Conservation (phyloP, 1,284 basidiomycete genomes). For the Entoloma clypeatum region DNA sequence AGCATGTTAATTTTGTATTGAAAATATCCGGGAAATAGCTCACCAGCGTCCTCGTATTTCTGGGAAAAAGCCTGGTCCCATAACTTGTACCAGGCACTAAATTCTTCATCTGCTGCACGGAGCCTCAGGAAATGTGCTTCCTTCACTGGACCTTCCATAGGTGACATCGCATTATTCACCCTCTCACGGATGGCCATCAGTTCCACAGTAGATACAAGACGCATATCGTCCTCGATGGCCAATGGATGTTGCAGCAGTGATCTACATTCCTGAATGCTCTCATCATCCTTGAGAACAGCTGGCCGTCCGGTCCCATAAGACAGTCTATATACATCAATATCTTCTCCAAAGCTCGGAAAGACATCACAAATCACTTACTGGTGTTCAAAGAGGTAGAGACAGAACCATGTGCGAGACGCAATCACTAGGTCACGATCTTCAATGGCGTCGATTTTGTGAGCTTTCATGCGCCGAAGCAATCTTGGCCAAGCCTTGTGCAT, state of each 20-base stretch:
- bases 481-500: slow-evolving; percentile 88
- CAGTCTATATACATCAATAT: slow-evolving; percentile 46
- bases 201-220: slow-evolving; percentile 90
- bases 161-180: slow-evolving; percentile 66
- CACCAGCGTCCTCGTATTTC: slow-evolving; percentile 78
- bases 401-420: slow-evolving; percentile 84
- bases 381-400: slow-evolving; percentile 88
- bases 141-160: slow-evolving; percentile 64
- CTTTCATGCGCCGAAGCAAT: slow-evolving; percentile 70
- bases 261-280: slow-evolving; percentile 80
- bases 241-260: slow-evolving; percentile 83
- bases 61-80: slow-evolving; percentile 80
- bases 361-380: slow-evolving; percentile 59
- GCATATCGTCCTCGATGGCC: slow-evolving; percentile 88
- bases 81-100: slow-evolving; percentile 66
- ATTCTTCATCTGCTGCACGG: slow-evolving; percentile 61
- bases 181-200: slow-evolving; percentile 79
- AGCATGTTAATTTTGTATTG: slow-evolving; percentile 7
- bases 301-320: slow-evolving; percentile 92
- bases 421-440: slow-evolving; percentile 80
- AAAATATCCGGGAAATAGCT: slow-evolving; percentile 20
- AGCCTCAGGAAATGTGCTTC: slow-evolving; percentile 65
- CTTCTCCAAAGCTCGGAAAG: slow-evolving; percentile 1
- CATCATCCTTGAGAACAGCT: slow-evolving; percentile 87
- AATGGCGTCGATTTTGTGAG: slow-evolving; percentile 52